phyloP scores from a whole-genome alignment of 73 alveolate genomes.

The Paramecium octaurelia region DNA sequence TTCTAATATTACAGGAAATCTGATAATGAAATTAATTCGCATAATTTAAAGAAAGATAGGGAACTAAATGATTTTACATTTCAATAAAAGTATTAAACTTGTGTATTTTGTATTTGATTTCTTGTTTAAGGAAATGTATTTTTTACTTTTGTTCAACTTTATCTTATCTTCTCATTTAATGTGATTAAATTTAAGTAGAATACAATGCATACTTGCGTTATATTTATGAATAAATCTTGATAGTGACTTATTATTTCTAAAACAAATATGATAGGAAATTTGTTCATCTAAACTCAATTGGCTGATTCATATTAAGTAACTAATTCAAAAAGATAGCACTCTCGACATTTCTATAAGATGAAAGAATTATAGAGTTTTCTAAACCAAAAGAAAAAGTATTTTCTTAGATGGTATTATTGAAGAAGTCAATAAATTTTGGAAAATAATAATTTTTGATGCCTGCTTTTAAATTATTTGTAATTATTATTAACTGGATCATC shows the following conservation, averaged over 20 bases:
- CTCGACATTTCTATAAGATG: background rate
- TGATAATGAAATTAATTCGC: background rate
- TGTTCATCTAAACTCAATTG: background rate
- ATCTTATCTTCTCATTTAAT: background rate
- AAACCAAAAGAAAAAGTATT: background rate
- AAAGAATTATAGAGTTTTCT: background rate
- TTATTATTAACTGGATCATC: background rate
- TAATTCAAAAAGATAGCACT: background rate
- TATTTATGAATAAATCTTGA: no score
- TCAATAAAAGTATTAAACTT: no score
- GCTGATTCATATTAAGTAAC: background rate
- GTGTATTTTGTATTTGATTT: no score
- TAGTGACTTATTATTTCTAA: no score
- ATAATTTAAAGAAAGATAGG: no score
- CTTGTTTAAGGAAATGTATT: no score
- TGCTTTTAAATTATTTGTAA: background rate
- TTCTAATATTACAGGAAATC: background rate
- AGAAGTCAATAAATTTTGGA: background rate
- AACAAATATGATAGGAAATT: background rate
- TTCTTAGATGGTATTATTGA: constrained; percentile 6
- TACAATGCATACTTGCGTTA: no score
- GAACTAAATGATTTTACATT: no score
- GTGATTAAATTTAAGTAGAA: no score
- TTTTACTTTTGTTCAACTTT: background rate
- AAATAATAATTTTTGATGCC: background rate